These are phyloP conservation scores for Ogataea degrootiae DNA, from an alignment of 805 yeast genomes.

Conservation along the genomic window DNA sequence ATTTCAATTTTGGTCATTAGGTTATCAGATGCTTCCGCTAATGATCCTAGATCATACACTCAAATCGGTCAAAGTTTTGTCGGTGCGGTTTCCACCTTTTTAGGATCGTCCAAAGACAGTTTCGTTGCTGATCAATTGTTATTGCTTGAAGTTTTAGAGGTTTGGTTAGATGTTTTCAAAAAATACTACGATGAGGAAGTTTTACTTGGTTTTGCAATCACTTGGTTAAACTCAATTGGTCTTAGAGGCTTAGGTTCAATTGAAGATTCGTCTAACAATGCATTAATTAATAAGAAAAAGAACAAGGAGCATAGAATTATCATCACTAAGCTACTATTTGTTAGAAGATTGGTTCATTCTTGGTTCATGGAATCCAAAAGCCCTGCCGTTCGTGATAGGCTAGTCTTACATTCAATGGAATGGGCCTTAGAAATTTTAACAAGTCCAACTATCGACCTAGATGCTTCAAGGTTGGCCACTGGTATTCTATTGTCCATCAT, in stretches of 20 bases:
- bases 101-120: conserved; percentile 40
- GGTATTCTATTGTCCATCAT: conserved; percentile 52
- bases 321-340: conserved; percentile 54
- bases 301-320: conserved; percentile 51
- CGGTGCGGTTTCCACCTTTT: conserved; percentile 36
- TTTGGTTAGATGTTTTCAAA: conserved; percentile 43
- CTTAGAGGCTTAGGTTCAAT: conserved; percentile 50
- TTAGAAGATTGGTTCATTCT: conserved; percentile 49
- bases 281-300: conserved; percentile 31
- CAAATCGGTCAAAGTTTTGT: conserved; percentile 26
- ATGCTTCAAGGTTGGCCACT: conserved; percentile 59
- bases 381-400: conserved; percentile 26
- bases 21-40: conserved; percentile 26
- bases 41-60: conserved; percentile 8
- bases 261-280: conserved; percentile 23
- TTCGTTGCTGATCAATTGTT: conserved; percentile 60
- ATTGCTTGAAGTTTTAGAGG: conserved; percentile 55
- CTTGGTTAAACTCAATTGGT: conserved; percentile 51
- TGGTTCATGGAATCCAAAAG: conserved; percentile 28
- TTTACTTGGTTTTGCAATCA: conserved; percentile 37
- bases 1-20: conserved; percentile 48
- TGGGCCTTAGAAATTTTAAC: conserved; percentile 58
- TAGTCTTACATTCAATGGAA: conserved; percentile 43
- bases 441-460: conserved; percentile 46
- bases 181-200: conserved; percentile 34